These are phyloP conservation scores for Penicillium hordei DNA, from an alignment of 2,329 filamentous ascomycete genomes.

Conservation along the genomic window DNA sequence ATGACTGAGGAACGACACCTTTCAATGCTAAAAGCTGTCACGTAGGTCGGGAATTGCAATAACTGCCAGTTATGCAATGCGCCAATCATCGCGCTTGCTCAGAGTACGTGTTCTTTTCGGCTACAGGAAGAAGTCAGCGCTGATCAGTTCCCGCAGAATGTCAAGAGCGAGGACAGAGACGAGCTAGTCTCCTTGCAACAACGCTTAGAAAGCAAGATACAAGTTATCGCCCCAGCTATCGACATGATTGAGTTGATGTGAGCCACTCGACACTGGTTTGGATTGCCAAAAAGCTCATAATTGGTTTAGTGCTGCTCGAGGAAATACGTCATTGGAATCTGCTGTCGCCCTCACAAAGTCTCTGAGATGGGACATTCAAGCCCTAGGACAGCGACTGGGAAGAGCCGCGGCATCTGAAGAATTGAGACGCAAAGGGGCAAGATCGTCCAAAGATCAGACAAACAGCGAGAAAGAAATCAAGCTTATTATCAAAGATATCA, in stretches of 20 bases:
- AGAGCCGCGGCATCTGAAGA: constrained; percentile 65
- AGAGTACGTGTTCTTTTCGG: constrained; percentile 49
- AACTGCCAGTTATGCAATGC: constrained; percentile 81
- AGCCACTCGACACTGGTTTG: constrained; percentile 24
- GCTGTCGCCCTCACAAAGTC: constrained; percentile 80
- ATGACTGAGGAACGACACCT: neutral
- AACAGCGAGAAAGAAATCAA: constrained; percentile 65
- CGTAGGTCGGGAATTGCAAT: constrained; percentile 73
- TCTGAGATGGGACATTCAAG: constrained; percentile 78
- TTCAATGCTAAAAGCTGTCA: constrained; percentile 8
- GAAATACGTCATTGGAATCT: constrained; percentile 80
- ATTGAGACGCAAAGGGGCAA: constrained; percentile 32
- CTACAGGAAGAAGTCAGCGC: neutral
- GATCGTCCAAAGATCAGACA: constrained; percentile 48
- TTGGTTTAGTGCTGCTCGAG: constrained; percentile 59
- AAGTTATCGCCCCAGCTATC: constrained; percentile 84
- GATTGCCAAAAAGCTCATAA: neutral
- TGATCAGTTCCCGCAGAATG: constrained; percentile 48
- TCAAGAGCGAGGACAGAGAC: constrained; percentile 68
- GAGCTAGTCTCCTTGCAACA: constrained; percentile 72
- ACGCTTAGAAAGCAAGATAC: constrained; percentile 80
- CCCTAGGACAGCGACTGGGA: constrained; percentile 72
- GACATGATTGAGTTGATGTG: constrained; percentile 90
- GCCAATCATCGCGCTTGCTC: constrained; percentile 74
- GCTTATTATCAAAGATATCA: constrained; percentile 72